phyloP scores from a whole-genome alignment of 2,329 filamentous ascomycete genomes.

The Alternaria rosae region DNA sequence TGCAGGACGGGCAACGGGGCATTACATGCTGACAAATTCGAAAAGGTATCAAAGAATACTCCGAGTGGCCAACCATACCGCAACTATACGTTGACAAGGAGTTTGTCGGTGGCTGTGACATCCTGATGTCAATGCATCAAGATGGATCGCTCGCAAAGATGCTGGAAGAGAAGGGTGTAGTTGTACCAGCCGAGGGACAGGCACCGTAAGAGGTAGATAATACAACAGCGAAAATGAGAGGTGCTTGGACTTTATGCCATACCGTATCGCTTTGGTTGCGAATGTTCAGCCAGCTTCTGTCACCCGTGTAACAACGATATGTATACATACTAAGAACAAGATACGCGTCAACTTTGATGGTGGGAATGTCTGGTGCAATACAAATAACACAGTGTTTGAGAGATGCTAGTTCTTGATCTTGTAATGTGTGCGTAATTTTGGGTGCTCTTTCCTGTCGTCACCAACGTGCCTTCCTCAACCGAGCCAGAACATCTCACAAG shows the following conservation, averaged over 20 bases:
- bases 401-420: background rate
- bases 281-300: background rate
- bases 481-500: slow-evolving; percentile 5
- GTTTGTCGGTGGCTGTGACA: slow-evolving; percentile 97
- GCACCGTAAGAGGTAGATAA: slow-evolving; percentile 23
- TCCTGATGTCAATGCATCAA: slow-evolving; percentile 95
- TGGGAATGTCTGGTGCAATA: background rate
- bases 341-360: background rate
- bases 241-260: background rate
- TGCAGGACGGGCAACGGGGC: background rate
- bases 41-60: slow-evolving; percentile 96
- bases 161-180: slow-evolving; percentile 89
- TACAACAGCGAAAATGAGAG: background rate
- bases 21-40: slow-evolving; percentile 21
- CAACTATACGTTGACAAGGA: slow-evolving; percentile 96
- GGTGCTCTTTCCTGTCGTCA: background rate
- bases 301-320: slow-evolving; percentile 8
- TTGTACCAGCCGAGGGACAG: slow-evolving; percentile 61
- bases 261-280: background rate
- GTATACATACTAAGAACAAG: background rate
- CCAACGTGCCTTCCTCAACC: slow-evolving; percentile 14
- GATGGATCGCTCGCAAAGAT: slow-evolving; percentile 91
- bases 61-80: slow-evolving; percentile 98
- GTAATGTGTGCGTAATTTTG: background rate
- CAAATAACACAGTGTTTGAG: background rate